Evolutionary conservation across 1,139 yeast species (phyloP).

Genomic region (Suhomyces maxii): DNA sequence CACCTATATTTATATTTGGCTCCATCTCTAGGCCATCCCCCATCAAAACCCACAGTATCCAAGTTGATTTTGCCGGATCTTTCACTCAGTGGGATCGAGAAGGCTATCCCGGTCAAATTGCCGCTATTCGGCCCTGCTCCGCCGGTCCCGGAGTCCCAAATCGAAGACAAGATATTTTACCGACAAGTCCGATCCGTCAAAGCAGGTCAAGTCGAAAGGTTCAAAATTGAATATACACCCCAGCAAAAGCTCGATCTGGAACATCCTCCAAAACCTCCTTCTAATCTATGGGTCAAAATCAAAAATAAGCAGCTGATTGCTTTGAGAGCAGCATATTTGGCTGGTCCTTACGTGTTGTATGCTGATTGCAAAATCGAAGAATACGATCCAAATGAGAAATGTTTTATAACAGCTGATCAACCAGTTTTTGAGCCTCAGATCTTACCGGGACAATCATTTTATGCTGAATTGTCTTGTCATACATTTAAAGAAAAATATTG

Average conservation of each 20-base stretch:
- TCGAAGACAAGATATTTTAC: slow-evolving; percentile 27
- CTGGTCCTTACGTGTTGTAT: slow-evolving; percentile 89
- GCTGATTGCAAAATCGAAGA: slow-evolving; percentile 73
- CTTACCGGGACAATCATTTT: slow-evolving; percentile 27
- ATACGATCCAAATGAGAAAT: slow-evolving; percentile 54
- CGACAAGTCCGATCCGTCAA: slow-evolving; percentile 35
- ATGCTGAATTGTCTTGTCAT: slow-evolving; percentile 26
- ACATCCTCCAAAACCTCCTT: slow-evolving; percentile 17
- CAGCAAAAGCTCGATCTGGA: slow-evolving; percentile 12
- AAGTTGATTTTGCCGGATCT: not conserved
- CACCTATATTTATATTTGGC: no score
- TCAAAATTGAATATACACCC: slow-evolving; percentile 36
- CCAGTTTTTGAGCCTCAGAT: slow-evolving; percentile 68
- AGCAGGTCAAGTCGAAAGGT: slow-evolving; percentile 41
- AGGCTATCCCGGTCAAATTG: not conserved
- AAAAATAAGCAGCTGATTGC: slow-evolving; percentile 75
- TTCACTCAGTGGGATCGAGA: not conserved
- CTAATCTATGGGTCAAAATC: slow-evolving; percentile 58
- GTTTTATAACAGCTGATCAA: slow-evolving; percentile 67
- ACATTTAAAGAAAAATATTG: slow-evolving; percentile 38
- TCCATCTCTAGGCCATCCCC: no score
- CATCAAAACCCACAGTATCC: not conserved
- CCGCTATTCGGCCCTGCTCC: not conserved
- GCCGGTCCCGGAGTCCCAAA: not conserved
- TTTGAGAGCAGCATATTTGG: slow-evolving; percentile 80